A percentile compares a stretch with the other conserved stretches of the same genome.
These are phyloP conservation scores for Pelargonium cotyledonis DNA, from an alignment of 441 rosid genomes.

Conservation along the genomic window DNA sequence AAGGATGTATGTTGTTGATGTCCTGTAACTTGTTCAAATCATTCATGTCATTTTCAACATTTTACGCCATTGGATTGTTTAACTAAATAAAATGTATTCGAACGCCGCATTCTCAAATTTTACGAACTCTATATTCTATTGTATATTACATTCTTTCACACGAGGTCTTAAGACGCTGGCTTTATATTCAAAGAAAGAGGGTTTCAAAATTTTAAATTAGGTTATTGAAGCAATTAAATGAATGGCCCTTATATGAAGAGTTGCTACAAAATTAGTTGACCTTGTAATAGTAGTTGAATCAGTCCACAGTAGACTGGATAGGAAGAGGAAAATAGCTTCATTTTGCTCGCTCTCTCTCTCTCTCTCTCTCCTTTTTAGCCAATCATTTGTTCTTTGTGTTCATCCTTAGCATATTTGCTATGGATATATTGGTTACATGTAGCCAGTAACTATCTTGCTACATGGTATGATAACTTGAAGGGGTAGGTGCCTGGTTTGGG, in stretches of 20 bases:
- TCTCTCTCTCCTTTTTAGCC: not conserved
- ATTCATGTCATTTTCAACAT: no score
- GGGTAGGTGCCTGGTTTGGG: not conserved
- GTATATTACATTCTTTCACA: no score
- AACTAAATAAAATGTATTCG: no score
- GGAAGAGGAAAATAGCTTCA: not conserved
- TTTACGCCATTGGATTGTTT: no score
- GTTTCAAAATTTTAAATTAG: no score
- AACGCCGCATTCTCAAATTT: no score
- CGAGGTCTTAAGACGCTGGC: no score
- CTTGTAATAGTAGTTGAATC: not conserved
- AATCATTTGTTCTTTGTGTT: not conserved
- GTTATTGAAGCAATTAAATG: not conserved
- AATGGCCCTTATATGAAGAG: not conserved
- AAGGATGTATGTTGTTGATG: no score
- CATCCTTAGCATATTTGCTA: not conserved
- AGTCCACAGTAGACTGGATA: not conserved
- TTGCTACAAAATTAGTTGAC: not conserved
- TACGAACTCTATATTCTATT: no score
- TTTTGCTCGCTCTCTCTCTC: not conserved
- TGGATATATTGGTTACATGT: not conserved
- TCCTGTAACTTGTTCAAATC: no score
- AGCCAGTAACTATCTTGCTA: not conserved
- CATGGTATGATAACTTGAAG: not conserved
- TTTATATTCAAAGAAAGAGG: no score